Percentiles rank a stretch among this genome's conserved stretches.
Conservation (phyloP, 2,329 filamentous ascomycete species). For the Alternaria sp. region DNA sequence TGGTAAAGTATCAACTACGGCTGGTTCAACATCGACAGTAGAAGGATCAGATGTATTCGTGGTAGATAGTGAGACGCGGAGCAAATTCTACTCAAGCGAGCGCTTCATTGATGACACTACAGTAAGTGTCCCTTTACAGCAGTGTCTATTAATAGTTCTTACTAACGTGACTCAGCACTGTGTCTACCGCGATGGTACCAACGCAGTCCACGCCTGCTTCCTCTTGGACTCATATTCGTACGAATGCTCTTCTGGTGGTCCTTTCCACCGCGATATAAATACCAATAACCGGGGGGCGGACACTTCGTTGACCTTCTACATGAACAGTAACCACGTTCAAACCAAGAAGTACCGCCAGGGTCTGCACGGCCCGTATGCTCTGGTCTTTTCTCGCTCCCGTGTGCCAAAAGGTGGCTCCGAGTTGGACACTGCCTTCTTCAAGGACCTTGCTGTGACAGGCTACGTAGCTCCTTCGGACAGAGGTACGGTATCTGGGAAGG, state of each 20-base stretch:
- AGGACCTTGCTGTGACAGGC: slow-evolving; percentile 64
- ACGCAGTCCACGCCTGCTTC: slow-evolving; percentile 67
- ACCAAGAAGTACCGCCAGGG: slow-evolving; percentile 70
- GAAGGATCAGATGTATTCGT: slow-evolving; percentile 64
- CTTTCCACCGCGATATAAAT: slow-evolving; percentile 70
- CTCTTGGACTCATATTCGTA: slow-evolving; percentile 64
- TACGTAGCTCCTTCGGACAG: slow-evolving; percentile 65
- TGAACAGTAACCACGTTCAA: slow-evolving; percentile 68
- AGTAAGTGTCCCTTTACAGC: slow-evolving; percentile 15
- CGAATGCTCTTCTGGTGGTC: slow-evolving; percentile 70
- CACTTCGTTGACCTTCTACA: slow-evolving; percentile 71
- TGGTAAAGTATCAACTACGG: slow-evolving; percentile 63
- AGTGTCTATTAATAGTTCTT: neutral
- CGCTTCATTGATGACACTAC: slow-evolving; percentile 71
- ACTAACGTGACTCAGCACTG: slow-evolving; percentile 59
- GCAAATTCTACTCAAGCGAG: slow-evolving; percentile 74
- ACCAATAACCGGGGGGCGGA: slow-evolving; percentile 68
- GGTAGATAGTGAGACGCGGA: slow-evolving; percentile 69
- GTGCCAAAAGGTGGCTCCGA: slow-evolving; percentile 56
- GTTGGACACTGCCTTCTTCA: slow-evolving; percentile 67
- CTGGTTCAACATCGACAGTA: slow-evolving; percentile 60
- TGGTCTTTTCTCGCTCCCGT: slow-evolving; percentile 67
- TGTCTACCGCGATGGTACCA: slow-evolving; percentile 59
- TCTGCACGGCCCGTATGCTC: slow-evolving; percentile 71
- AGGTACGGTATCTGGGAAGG: slow-evolving; percentile 68